Percentiles rank a stretch among this genome's conserved stretches.
Evolutionary conservation across 345 rosid genomes (phyloP).

Genomic region (rapeseed (Brassica napus)): Da-Ae NC_063440.1:15670001-15670500

Average conservation of each 20-base stretch:
- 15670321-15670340: conserved; percentile 17
- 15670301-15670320: conserved; percentile 20
- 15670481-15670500: background rate
- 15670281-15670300: conserved; percentile 20
- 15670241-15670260: conserved; percentile 1
- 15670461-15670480: conserved; percentile 4
- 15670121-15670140: background rate
- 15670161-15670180: background rate
- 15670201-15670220: conserved; percentile 5
- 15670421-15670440: conserved; percentile 14
- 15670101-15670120: background rate
- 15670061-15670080: no score
- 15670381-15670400: conserved; percentile 15
- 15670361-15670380: conserved; percentile 26
- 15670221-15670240: conserved; percentile 8
- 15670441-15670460: background rate
- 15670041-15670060: no score
- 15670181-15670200: background rate
- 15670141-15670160: conserved; percentile 9
- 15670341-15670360: background rate
- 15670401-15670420: background rate
- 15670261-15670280: conserved; percentile 21
- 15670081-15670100: no score
- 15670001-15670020: no score
- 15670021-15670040: no score